Percentiles rank a stretch among this genome's conserved stretches.
Evolutionary conservation across 257 asterid genomes (phyloP).

Genomic region (Jacaranda copaia): DNA sequence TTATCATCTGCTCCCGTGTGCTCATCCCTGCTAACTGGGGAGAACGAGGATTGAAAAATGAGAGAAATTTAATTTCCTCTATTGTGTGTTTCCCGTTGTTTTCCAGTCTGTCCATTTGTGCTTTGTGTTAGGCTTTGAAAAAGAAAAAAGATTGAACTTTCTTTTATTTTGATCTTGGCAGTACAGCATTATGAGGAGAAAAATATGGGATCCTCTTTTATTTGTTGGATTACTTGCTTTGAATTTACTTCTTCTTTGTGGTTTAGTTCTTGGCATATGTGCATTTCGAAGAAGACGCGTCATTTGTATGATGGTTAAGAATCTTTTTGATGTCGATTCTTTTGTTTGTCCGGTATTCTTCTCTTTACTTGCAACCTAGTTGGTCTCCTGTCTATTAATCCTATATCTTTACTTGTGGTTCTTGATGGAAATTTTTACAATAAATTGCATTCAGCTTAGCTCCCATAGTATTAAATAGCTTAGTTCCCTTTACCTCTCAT

Average conservation of each 20-base stretch:
- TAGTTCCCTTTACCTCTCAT: not conserved
- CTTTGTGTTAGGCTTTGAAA: not conserved
- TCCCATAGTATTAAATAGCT: not conserved
- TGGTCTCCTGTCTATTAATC: not conserved
- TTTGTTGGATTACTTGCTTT: not conserved
- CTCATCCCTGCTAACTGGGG: too few relatives aligned
- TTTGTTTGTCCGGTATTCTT: not conserved
- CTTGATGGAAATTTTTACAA: not conserved
- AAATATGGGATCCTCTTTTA: not conserved
- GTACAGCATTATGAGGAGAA: not conserved
- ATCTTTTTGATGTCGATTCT: not conserved
- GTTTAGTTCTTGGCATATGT: not conserved
- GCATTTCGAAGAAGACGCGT: not conserved
- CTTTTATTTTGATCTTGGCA: not conserved
- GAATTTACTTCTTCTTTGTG: not conserved
- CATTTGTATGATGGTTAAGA: not conserved
- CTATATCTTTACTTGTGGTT: not conserved
- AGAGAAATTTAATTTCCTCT: too few relatives aligned
- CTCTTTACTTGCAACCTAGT: not conserved
- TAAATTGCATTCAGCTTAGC: not conserved
- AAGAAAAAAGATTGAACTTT: not conserved
- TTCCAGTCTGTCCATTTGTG: not conserved
- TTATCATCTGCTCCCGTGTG: too few relatives aligned
- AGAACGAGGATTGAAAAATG: too few relatives aligned
- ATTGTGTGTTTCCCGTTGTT: not conserved